Percentiles rank a stretch among this genome's conserved stretches.
phyloP scores from a whole-genome alignment of 148 eudicot species.

The Camellia lanceoleosa region DNA sequence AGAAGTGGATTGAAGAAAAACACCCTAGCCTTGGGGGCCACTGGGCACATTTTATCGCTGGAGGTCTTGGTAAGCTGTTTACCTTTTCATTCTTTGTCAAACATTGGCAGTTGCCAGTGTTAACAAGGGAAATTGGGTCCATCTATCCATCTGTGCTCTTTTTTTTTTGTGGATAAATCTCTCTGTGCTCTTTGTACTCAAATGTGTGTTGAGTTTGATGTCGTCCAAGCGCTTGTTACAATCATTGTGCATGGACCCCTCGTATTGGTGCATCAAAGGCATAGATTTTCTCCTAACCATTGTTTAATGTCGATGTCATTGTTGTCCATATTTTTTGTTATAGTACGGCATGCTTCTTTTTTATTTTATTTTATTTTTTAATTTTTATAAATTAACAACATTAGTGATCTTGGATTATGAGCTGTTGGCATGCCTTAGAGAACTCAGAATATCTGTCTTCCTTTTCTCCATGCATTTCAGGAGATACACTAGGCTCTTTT shows the following conservation, averaged over 20 bases:
- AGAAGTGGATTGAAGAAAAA: constrained; percentile 79
- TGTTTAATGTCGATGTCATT: neutral
- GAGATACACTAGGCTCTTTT: constrained; percentile 88
- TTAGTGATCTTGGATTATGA: neutral
- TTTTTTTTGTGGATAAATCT: neutral
- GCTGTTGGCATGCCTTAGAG: constrained; percentile 13
- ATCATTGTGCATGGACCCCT: neutral
- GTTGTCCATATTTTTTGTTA: neutral
- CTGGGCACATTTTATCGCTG: constrained; percentile 91
- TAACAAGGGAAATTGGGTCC: neutral
- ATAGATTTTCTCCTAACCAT: neutral
- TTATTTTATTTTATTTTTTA: neutral
- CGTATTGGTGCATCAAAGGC: neutral
- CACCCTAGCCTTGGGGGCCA: constrained; percentile 79
- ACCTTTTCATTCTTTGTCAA: neutral
- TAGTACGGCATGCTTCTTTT: neutral
- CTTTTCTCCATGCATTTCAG: constrained; percentile 38
- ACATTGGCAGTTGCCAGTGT: neutral
- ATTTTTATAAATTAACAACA: neutral
- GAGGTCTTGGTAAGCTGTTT: constrained; percentile 64
- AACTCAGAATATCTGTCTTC: constrained; percentile 10
- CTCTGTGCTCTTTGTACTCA: neutral
- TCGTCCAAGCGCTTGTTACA: no score
- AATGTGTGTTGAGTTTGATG: constrained; percentile 6
- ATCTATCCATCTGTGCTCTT: neutral